Evolutionary conservation across 2,329 filamentous ascomycete genomes (phyloP), one percentile per base, ranked within the genome.

Genomic region (Xylariaceae sp.): DNA sequence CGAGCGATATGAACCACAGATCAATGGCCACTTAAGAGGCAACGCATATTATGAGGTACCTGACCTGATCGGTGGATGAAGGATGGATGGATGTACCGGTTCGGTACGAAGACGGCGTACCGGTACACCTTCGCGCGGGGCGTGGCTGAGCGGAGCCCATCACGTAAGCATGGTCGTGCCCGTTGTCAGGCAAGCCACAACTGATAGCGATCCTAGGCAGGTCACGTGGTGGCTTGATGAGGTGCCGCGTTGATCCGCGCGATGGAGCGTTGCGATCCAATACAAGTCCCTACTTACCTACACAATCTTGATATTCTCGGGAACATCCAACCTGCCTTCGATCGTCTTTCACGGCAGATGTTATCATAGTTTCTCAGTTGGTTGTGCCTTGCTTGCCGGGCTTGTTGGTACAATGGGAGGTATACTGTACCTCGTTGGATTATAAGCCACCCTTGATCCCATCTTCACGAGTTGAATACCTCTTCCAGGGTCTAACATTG

Each of bases 111-210:
- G 23, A 30, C 23, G 23, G 23, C 6, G 23, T 30, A 30, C 23
- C 23, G 23, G 23, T 30, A 30, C 23, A 30, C 23, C 23, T 30
- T 30, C 23, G 23, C 23, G 23, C 13, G 41, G 41, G 41, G 10
- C 41, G 41, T 45, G 41, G 13, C 41, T 45, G n/a, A 45, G 41
- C 13, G 9, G 41, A 15, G 23, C 23, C n/a, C 41, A 45, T 45
- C 41, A 45, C 41, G 41, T 45, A 61, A 58, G 41, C 41, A 45
- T 62, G 39, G 53, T 45, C 23, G 23, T 30, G 23, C 23, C 23
- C 23, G 23, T 30, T 30, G 23, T 17, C 41, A 13, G 11, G 13
- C 41, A 45, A 45, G 41, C 41, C 41, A 45, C 41, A n/a, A 45
- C n/a, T 45, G 5, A 15, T 4, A 47, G 39, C 15, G 51, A 52